Evolutionary conservation across 2,329 filamentous ascomycete species (phyloP).

Genomic region (Calonectria naviculata): DNA sequence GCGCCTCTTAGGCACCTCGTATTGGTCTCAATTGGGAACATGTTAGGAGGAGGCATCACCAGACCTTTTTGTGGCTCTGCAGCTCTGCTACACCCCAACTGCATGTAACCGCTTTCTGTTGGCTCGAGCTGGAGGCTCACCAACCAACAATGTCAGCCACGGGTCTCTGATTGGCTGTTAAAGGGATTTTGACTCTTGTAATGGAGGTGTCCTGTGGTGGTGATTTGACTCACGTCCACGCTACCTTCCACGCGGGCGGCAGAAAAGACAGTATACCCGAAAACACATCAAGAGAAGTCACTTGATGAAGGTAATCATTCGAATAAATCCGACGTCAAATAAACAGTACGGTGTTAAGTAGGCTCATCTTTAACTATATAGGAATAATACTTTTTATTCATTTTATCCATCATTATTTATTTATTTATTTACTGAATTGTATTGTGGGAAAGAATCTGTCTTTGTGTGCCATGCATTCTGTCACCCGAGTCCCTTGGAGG

Average conservation of each 20-base stretch:
- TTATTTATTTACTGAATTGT: too few species aligned
- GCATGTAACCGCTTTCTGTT: neutral
- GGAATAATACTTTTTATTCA: too few species aligned
- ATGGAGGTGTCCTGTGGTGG: neutral
- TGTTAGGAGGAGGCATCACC: neutral
- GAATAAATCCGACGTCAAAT: too few species aligned
- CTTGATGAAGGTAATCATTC: too few species aligned
- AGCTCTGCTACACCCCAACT: conserved; percentile 5
- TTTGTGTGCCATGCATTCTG: too few species aligned
- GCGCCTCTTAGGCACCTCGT: neutral
- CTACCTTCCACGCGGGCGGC: neutral
- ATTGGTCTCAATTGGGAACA: neutral
- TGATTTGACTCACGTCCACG: conserved; percentile 5
- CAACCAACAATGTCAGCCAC: neutral
- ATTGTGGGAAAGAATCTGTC: too few species aligned
- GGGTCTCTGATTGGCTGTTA: neutral
- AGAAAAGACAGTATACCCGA: too few species aligned
- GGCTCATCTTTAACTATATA: too few species aligned
- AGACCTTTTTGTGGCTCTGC: conserved; percentile 9
- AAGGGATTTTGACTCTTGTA: neutral
- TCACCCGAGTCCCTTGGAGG: too few species aligned
- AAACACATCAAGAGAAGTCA: too few species aligned
- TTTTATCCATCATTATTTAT: too few species aligned
- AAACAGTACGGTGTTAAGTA: too few species aligned
- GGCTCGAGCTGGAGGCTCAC: neutral